Conservation (phyloP, 352 stramenopile species). For the Aphanomyces stellatus region DNA sequence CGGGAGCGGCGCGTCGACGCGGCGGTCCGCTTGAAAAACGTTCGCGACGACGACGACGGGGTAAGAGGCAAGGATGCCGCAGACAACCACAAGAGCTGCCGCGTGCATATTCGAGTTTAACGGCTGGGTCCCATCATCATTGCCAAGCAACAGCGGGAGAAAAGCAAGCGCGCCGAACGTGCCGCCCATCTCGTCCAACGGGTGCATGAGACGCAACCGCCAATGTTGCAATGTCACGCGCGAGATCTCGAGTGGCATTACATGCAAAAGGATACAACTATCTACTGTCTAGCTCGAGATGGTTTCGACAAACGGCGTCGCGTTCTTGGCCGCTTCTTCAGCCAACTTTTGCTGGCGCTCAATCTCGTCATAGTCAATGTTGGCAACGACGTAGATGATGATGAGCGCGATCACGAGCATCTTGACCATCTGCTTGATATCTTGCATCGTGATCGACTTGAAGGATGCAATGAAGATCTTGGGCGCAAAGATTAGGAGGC, state of each 20-base stretch:
- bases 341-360: constrained; percentile 79
- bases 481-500: constrained; percentile 72
- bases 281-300: constrained; percentile 9
- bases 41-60: neutral
- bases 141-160: neutral
- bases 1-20: neutral
- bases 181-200: too few relatives aligned
- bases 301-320: constrained; percentile 14
- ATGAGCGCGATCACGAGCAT: constrained; percentile 73
- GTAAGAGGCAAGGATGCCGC: neutral
- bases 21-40: neutral
- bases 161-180: neutral
- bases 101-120: neutral
- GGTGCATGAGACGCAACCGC: too few relatives aligned
- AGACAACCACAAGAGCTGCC: neutral
- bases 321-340: constrained; percentile 33
- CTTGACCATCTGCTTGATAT: constrained; percentile 75
- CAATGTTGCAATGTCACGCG: too few relatives aligned
- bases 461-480: constrained; percentile 82
- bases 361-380: constrained; percentile 87
- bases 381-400: constrained; percentile 81
- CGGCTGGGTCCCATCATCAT: neutral
- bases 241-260: too few relatives aligned
- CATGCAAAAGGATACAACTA: neutral
- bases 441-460: constrained; percentile 62